Conservation (phyloP, 169 alveolate genomes). For the Babesia bigemina region DNA sequence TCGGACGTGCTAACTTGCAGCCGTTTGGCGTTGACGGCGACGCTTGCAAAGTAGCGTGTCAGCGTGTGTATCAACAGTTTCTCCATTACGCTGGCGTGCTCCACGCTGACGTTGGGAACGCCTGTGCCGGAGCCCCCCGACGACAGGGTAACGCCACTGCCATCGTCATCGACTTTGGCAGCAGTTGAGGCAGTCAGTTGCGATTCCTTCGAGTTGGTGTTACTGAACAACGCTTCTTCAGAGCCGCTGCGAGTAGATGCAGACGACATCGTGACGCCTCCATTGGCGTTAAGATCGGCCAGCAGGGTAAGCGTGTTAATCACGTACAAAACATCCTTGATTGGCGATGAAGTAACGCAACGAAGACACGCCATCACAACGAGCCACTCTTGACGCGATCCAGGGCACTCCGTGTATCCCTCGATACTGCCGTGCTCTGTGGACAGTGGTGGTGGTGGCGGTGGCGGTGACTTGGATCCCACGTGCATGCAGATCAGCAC, state of each 20-base stretch:
- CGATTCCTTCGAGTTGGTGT: too few relatives aligned
- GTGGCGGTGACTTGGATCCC: background rate
- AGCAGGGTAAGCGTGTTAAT: background rate
- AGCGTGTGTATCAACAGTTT: conserved; percentile 29
- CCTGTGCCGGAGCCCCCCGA: too few relatives aligned
- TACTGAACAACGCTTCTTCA: too few relatives aligned
- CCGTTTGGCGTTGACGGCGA: conserved; percentile 7
- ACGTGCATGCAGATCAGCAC: conserved; percentile 1
- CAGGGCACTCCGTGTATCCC: too few relatives aligned
- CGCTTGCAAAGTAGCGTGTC: conserved; percentile 35
- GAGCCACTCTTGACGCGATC: background rate
- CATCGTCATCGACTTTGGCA: background rate
- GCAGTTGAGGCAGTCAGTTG: background rate
- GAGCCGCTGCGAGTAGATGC: too few relatives aligned
- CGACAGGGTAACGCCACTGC: background rate
- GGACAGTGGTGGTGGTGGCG: background rate
- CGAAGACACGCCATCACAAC: background rate
- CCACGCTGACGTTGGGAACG: too few relatives aligned
- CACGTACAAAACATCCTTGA: conserved; percentile 7
- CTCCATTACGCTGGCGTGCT: conserved; percentile 2
- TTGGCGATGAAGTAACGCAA: conserved; percentile 13
- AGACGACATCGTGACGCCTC: too few relatives aligned
- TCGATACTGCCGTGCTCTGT: too few relatives aligned
- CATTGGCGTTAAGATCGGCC: background rate
- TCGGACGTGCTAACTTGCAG: background rate